Evolutionary conservation across 768 basidiomycete genomes (phyloP).

Genomic region (Termitomyces heimii): DNA sequence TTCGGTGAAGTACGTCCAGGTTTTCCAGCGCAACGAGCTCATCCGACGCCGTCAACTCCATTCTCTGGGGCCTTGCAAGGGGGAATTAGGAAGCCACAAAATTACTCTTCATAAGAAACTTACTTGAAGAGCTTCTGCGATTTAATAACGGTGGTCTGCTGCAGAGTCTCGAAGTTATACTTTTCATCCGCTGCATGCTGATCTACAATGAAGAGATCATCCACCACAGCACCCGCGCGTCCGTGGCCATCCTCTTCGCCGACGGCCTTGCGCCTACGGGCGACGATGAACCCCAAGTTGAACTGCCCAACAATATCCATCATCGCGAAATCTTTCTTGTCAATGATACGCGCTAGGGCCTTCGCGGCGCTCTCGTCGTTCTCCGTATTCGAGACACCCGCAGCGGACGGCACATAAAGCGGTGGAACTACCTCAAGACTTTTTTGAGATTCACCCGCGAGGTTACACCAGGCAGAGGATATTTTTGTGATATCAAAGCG

Average conservation of each 20-base stretch:
- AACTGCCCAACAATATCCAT: constrained; percentile 95
- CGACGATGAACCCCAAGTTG: constrained; percentile 92
- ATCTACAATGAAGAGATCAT: constrained; percentile 95
- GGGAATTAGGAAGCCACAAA: neutral
- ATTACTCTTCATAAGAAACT: constrained; percentile 16
- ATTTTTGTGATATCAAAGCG: constrained; percentile 29
- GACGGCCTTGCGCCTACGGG: constrained; percentile 46
- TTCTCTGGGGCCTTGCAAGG: constrained; percentile 52
- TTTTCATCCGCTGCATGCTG: constrained; percentile 99
- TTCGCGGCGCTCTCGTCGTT: constrained; percentile 52
- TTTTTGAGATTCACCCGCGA: constrained; percentile 1
- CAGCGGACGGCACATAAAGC: constrained; percentile 24
- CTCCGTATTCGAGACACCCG: constrained; percentile 34
- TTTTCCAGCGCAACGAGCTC: constrained; percentile 87
- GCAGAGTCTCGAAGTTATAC: constrained; percentile 95
- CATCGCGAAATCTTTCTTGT: constrained; percentile 73
- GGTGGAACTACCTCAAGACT: neutral
- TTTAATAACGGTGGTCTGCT: constrained; percentile 83
- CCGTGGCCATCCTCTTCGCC: constrained; percentile 5
- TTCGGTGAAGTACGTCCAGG: constrained; percentile 70
- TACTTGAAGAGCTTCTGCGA: constrained; percentile 83
- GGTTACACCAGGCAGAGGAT: constrained; percentile 15
- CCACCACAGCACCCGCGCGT: constrained; percentile 29
- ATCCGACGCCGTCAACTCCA: constrained; percentile 87
- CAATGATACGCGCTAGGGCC: constrained; percentile 77